Percentiles rank a stretch among this genome's conserved stretches.
Evolutionary conservation across 768 basidiomycete genomes (phyloP).

Genomic region (Podaxis sp.): DNA sequence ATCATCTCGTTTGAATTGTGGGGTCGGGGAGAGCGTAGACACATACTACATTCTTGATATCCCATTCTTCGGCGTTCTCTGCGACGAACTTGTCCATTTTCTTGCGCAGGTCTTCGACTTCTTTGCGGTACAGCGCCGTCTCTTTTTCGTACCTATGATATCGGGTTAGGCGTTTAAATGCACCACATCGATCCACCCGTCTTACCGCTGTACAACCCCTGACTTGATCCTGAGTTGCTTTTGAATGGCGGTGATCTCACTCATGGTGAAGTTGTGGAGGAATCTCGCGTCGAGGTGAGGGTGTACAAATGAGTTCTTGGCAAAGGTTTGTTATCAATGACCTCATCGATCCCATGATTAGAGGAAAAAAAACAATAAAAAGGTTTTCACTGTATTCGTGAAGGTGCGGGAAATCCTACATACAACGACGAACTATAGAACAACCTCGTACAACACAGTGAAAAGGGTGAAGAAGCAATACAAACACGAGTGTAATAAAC

Average conservation of each 20-base stretch:
- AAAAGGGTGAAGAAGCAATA: slow-evolving; percentile 24
- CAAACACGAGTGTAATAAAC: background rate
- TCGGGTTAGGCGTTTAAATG: background rate
- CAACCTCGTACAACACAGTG: slow-evolving; percentile 43
- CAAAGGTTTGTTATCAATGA: background rate
- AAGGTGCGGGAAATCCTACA: slow-evolving; percentile 12
- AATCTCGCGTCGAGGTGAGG: background rate
- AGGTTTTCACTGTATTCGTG: slow-evolving; percentile 14
- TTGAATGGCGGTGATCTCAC: slow-evolving; percentile 46
- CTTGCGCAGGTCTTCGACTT: slow-evolving; percentile 56
- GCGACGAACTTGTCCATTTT: slow-evolving; percentile 64
- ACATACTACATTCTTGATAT: slow-evolving; percentile 69
- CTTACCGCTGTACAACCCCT: slow-evolving; percentile 63
- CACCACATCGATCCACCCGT: background rate
- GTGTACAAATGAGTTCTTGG: background rate
- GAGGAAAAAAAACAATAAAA: background rate
- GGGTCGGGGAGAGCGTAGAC: background rate
- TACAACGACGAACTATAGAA: slow-evolving; percentile 8
- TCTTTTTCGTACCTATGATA: slow-evolving; percentile 65
- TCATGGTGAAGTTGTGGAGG: slow-evolving; percentile 34
- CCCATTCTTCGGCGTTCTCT: slow-evolving; percentile 70
- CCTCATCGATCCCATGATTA: slow-evolving; percentile 5
- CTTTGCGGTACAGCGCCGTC: slow-evolving; percentile 60
- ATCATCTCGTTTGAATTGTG: background rate
- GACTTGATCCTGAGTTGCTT: slow-evolving; percentile 80